Base-by-base conservation (phyloP, 2,329 filamentous ascomycete genomes). In the Botrytis pseudocinerea region DNA sequence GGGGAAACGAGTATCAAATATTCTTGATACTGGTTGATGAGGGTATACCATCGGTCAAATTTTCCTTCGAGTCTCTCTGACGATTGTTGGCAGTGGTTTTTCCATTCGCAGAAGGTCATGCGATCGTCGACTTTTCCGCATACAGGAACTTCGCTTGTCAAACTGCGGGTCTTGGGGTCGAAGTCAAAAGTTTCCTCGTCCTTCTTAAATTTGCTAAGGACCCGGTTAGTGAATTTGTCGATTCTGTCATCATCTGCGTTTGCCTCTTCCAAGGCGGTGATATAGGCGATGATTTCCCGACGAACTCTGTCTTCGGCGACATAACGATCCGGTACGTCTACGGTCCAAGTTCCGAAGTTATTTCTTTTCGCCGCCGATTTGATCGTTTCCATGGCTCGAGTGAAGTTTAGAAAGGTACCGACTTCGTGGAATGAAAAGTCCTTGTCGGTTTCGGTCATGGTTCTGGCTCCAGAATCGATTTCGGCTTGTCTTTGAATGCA, bases 51-150 rank as follows among this genome's bases (percentile, higher is more conserved):
- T 18, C 65, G 48, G 4, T 32, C 5, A 18, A 44, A 57, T 22
- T 0, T 0, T 42, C 25, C 35, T 6, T 0, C 25, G 8, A 18
- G 1, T 1, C 0, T n/a, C 4, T 12, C 1, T 3, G 5, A 10
- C 12, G 20, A 28, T 22, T 10, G 8, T 5, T 69, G 38, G 18
- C 16, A 25, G 10, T 57, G 1, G 22, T 3, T 6, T 5, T 25
- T 51, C 65, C 65, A 69, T 22, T 57, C 4, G 9, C 35, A 51
- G 48, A 69, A 69, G 10, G 48, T 14, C 16, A 42, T 14, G 35
- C 25, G 35, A 57, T 57, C 51, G 14, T 20, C 25, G 8, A 38
- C 9, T 68, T 16, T 2, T 9, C 4, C 16, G 7, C 16, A 7
- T 35, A 28, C 2, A 6, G 35, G 46, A 10, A 9, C 0, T 4